phyloP scores from a whole-genome alignment of 345 rosid species.

The Schrenkiella parvula region DNA sequence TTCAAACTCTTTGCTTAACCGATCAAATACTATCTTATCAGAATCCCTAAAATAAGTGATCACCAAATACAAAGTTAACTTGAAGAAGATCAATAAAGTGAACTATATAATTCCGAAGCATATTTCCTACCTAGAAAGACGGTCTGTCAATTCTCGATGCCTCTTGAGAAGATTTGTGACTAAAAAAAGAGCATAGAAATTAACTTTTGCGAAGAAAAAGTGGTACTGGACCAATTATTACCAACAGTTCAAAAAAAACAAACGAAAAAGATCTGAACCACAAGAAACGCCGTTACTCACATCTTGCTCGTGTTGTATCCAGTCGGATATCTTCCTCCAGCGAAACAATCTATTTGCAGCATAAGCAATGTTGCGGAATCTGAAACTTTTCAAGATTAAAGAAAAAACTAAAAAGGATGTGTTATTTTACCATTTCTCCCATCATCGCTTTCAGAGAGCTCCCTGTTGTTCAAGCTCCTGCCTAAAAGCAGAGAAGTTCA shows the following conservation, averaged over 20 bases:
- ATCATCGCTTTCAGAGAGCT: conserved; percentile 11
- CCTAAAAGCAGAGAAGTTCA: not conserved
- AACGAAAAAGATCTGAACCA: not conserved
- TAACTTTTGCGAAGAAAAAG: conserved; percentile 6
- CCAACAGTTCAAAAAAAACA: not conserved
- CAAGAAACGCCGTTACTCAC: conserved; percentile 33
- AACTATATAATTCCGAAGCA: not conserved
- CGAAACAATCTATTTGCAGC: conserved; percentile 46
- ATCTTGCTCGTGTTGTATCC: conserved; percentile 79
- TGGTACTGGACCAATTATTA: not conserved
- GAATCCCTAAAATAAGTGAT: conserved; percentile 59
- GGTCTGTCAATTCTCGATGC: conserved; percentile 74
- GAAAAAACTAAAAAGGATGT: not conserved
- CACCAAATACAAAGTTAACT: not conserved
- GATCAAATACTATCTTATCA: conserved; percentile 81
- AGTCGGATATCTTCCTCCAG: conserved; percentile 58
- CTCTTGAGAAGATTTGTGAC: conserved; percentile 80
- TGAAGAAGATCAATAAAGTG: not conserved
- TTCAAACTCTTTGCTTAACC: conserved; percentile 84
- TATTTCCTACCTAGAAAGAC: conserved; percentile 64
- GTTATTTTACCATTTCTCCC: conserved; percentile 50
- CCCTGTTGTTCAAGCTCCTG: conserved; percentile 6
- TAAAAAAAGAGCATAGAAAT: conserved; percentile 33
- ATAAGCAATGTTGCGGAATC: not conserved
- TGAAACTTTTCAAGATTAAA: not conserved